Conservation (phyloP, 306 rosid genomes). For the Vigna mungo region DNA sequence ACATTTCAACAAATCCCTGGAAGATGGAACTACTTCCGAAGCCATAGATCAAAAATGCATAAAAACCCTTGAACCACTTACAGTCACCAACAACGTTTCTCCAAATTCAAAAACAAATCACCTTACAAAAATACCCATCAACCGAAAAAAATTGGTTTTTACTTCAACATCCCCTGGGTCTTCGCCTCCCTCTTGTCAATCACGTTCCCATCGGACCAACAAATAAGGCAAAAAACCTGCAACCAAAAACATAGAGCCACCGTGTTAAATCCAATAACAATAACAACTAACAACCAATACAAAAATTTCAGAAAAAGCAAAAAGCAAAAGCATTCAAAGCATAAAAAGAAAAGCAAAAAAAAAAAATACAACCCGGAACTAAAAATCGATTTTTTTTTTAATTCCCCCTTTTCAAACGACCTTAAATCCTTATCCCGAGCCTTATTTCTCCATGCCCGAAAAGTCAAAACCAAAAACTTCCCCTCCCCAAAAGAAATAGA, state of each 20-base stretch:
- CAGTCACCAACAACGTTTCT: slow-evolving; percentile 27
- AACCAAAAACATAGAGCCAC: slow-evolving; percentile 5
- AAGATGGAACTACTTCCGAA: slow-evolving; percentile 57
- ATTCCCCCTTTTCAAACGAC: slow-evolving; percentile 8
- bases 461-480: not conserved
- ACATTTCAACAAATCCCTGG: slow-evolving; percentile 65
- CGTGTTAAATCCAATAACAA: slow-evolving; percentile 20
- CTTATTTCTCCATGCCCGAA: not conserved
- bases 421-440: slow-evolving; percentile 11
- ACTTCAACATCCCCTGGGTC: slow-evolving; percentile 8
- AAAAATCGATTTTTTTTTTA: slow-evolving; percentile 6
- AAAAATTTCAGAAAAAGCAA: not conserved
- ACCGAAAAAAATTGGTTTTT: not conserved
- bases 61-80: slow-evolving; percentile 51
- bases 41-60: slow-evolving; percentile 63
- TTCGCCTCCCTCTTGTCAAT: slow-evolving; percentile 50
- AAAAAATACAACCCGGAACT: not conserved
- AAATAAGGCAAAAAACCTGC: slow-evolving; percentile 54
- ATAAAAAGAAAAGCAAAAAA: not conserved
- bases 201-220: slow-evolving; percentile 49
- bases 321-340: not conserved
- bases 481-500: not conserved
- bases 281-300: not conserved
- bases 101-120: slow-evolving; percentile 37
- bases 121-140: slow-evolving; percentile 20